Base-by-base conservation (phyloP, 225 moss, liverwort and hornwort genomes). In the Asterella californica region DNA sequence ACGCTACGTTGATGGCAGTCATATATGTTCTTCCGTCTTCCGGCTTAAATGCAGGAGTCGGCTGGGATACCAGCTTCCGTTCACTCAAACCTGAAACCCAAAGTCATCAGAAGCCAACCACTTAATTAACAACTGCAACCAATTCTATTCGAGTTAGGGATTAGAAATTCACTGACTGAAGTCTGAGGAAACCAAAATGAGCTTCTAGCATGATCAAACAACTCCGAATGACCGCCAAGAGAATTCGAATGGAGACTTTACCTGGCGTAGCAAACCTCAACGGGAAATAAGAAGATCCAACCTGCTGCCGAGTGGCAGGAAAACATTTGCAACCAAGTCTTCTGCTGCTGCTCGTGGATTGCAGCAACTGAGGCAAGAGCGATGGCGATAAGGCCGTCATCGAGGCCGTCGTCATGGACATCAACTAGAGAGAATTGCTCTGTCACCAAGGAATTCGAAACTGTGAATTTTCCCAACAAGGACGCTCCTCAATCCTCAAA, bases 21-120 rank as follows among this genome's bases (percentile, higher is more conserved):
- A 12, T 33, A 12, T 14, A 76, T 42, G 25, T 24, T n/a, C 76
- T 76, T 76, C 76, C 76, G 18, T 61, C 76, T 37, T 42, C 76
- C 60, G 7, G 37, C 22, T 17, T 76, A 25, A 6, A 5, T 42
- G 33, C 57, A 55, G 55, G 21, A 55, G 6, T 57, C 19, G 75
- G 10, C 42, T 76, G 76, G 60, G 5, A 60, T 21, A 34, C 29
- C 37, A 37, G 76, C 76, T 60, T 60, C 36, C 14, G 21, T 59
- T 24, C 37, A 24, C 24, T 60, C 22, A 27, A 61, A 74, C 74
- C 74, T 74, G 74, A n/a, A 47, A 71, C 24, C 9, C 42, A 46
- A 70, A 17, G 11, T 33, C 2, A 34, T 70, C 59, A 60, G 7
- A 12, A 45, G 25, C 24, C 37, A 70, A 45, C 42, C 37, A 70